Percentiles rank a stretch among this genome's conserved stretches.
Evolutionary conservation across 106 monocot genomes (phyloP).

Genomic region (Platanthera guangdongensis): DNA sequence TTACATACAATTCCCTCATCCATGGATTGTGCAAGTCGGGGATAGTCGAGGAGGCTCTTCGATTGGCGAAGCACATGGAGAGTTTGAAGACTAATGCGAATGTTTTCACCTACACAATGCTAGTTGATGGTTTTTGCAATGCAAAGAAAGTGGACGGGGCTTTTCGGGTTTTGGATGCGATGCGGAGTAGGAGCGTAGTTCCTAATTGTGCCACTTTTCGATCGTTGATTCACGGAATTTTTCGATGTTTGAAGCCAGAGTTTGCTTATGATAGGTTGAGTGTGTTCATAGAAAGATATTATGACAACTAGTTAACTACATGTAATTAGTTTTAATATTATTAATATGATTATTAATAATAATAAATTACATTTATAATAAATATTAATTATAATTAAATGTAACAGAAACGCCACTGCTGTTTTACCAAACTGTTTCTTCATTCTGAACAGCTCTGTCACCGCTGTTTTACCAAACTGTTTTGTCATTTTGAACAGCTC

Average conservation of each 20-base stretch:
- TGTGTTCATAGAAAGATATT: slow-evolving; percentile 33
- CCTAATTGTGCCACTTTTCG: slow-evolving; percentile 71
- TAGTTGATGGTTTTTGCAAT: slow-evolving; percentile 89
- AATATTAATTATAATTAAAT: too few relatives aligned
- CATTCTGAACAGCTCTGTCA: too few relatives aligned
- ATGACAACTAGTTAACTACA: too few relatives aligned
- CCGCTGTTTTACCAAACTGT: too few relatives aligned
- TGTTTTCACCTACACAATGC: slow-evolving; percentile 83
- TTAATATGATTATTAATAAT: too few relatives aligned
- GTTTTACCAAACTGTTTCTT: too few relatives aligned
- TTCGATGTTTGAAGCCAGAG: slow-evolving; percentile 31
- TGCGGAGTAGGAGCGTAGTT: slow-evolving; percentile 49
- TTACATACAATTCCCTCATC: slow-evolving; percentile 82
- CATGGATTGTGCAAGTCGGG: slow-evolving; percentile 82
- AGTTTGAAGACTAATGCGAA: slow-evolving; percentile 32
- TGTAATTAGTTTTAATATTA: too few relatives aligned
- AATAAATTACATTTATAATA: too few relatives aligned
- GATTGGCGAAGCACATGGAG: slow-evolving; percentile 84
- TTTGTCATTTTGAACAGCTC: too few relatives aligned
- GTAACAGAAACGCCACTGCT: too few relatives aligned
- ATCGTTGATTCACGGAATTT: slow-evolving; percentile 67
- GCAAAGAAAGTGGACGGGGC: slow-evolving; percentile 61
- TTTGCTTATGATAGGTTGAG: slow-evolving; percentile 43
- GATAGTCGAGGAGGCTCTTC: slow-evolving; percentile 66
- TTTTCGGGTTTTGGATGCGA: slow-evolving; percentile 41